These are phyloP conservation scores for Cryptosporidium parvum DNA, from an alignment of 169 alveolate species.

Conservation along the genomic window DNA sequence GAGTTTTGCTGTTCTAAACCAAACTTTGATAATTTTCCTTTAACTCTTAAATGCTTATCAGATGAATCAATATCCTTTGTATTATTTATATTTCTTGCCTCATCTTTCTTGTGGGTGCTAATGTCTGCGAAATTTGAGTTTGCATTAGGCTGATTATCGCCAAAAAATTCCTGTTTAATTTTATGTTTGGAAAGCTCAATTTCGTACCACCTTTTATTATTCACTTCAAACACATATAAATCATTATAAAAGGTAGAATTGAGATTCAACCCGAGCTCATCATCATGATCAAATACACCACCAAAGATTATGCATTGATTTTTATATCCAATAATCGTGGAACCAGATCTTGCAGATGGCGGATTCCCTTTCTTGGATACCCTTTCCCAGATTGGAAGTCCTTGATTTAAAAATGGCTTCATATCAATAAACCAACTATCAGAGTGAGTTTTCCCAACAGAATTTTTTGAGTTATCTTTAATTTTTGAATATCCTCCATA, in stretches of 20 bases:
- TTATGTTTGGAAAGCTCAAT: slow-evolving; percentile 14
- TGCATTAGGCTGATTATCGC: not conserved
- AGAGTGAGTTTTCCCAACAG: slow-evolving; percentile 84
- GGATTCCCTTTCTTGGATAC: slow-evolving; percentile 47
- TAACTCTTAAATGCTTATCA: not conserved
- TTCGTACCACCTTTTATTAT: slow-evolving; percentile 76
- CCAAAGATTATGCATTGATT: slow-evolving; percentile 86
- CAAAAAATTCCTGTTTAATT: not conserved
- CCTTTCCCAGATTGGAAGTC: slow-evolving; percentile 66
- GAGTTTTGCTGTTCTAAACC: not conserved
- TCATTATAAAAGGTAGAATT: slow-evolving; percentile 84
- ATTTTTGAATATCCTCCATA: slow-evolving; percentile 91
- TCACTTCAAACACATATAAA: slow-evolving; percentile 81
- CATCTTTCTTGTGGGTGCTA: not conserved
- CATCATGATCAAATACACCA: slow-evolving; percentile 89
- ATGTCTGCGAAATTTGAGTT: not conserved
- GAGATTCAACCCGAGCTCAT: slow-evolving; percentile 82
- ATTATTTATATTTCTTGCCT: not conserved
- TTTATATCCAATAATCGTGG: slow-evolving; percentile 82
- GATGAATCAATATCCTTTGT: not conserved
- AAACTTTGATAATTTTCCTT: not conserved
- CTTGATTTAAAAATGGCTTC: slow-evolving; percentile 77
- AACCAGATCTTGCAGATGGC: slow-evolving; percentile 82
- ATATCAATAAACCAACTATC: slow-evolving; percentile 90
- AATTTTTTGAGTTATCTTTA: slow-evolving; percentile 85